phyloP scores from a whole-genome alignment of 2,329 filamentous ascomycete genomes.

The Sporothrix schenckii region DNA sequence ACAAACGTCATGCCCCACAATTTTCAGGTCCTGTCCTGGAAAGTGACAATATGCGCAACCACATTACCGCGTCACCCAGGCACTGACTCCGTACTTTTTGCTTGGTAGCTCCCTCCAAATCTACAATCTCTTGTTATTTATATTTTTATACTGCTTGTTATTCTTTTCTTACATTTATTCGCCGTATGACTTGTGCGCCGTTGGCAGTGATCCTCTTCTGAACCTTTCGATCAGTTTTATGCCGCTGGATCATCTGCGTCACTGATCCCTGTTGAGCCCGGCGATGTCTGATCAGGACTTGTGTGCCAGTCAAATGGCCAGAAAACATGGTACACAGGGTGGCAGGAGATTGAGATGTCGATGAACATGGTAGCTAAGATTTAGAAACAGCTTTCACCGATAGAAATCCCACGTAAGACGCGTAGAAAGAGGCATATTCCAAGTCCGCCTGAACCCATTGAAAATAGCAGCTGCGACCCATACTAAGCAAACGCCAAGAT shows the following conservation, averaged over 20 bases:
- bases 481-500: conserved; percentile 19
- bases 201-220: conserved; percentile 9
- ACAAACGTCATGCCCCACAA: conserved; percentile 27
- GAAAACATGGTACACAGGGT: neutral
- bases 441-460: neutral
- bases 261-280: neutral
- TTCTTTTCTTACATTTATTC: neutral
- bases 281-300: neutral
- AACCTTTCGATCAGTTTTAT: neutral
- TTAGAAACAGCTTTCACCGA: neutral
- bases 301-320: neutral
- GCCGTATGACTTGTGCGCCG: neutral
- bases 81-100: neutral
- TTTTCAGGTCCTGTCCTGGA: conserved; percentile 17
- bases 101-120: neutral
- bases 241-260: too few species aligned
- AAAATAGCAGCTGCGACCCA: conserved; percentile 21
- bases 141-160: neutral
- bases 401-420: neutral
- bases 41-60: conserved; percentile 15
- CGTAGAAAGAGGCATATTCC: neutral
- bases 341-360: conserved; percentile 18
- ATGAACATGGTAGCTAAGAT: conserved; percentile 8
- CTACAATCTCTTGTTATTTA: neutral
- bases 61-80: neutral